Conservation (phyloP, 2,329 filamentous ascomycete species). For the Trichoderma polysporum region DNA sequence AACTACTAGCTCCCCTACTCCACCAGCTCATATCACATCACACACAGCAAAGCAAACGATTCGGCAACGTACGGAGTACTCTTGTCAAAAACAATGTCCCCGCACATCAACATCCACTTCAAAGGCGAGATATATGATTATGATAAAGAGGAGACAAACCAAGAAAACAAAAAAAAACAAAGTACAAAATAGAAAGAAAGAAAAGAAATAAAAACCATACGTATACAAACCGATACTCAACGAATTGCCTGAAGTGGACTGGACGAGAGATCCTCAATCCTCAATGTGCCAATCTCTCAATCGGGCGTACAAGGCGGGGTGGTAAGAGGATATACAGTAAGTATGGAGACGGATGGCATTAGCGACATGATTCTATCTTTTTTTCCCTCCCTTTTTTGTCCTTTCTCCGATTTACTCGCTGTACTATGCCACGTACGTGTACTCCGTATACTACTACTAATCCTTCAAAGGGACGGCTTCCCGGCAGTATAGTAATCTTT, state of each 20-base stretch:
- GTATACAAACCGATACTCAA: too few relatives aligned
- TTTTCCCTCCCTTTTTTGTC: not conserved
- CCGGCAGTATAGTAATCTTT: not conserved
- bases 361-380: not conserved
- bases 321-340: not conserved
- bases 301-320: too few relatives aligned
- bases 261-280: too few relatives aligned
- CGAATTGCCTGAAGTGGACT: too few relatives aligned
- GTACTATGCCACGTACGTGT: not conserved
- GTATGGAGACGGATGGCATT: not conserved
- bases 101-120: not conserved
- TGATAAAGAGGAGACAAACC: too few relatives aligned
- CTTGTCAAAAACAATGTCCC: not conserved
- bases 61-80: not conserved
- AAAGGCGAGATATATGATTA: not conserved
- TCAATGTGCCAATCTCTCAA: too few relatives aligned
- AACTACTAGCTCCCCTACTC: not conserved
- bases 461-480: not conserved
- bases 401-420: not conserved
- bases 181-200: not conserved
- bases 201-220: too few relatives aligned
- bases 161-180: not conserved
- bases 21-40: too few relatives aligned
- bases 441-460: not conserved
- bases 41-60: too few relatives aligned